These are phyloP conservation scores for Mortierella sp. DNA, from an alignment of 371 early-diverging fungal genomes.

Conservation along the genomic window DNA sequence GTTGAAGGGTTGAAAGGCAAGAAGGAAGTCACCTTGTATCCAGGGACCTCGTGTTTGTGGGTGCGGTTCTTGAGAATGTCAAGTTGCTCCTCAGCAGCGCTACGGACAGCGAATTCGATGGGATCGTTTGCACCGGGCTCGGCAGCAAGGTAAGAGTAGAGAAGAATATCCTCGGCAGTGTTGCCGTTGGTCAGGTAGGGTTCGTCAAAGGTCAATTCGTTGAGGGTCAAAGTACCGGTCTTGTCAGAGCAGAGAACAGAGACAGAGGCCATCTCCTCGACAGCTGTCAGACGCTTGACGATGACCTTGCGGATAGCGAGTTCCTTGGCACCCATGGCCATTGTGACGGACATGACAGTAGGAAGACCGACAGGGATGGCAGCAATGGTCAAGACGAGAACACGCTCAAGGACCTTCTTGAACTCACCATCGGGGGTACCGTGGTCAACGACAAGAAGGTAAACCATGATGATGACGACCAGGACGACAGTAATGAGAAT, in stretches of 20 bases:
- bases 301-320: slow-evolving; percentile 94
- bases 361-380: slow-evolving; percentile 98
- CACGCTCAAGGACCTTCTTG: slow-evolving; percentile 80
- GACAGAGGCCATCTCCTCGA: slow-evolving; percentile 96
- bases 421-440: slow-evolving; percentile 38
- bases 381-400: slow-evolving; percentile 94
- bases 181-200: slow-evolving; percentile 84
- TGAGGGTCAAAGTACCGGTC: slow-evolving; percentile 97
- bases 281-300: slow-evolving; percentile 94
- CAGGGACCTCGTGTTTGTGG: slow-evolving; percentile 77
- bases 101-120: slow-evolving; percentile 91
- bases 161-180: slow-evolving; percentile 84
- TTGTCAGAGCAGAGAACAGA: slow-evolving; percentile 96
- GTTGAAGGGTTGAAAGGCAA: slow-evolving; percentile 93
- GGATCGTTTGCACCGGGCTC: slow-evolving; percentile 94
- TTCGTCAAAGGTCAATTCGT: slow-evolving; percentile 93
- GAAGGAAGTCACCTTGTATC: slow-evolving; percentile 89
- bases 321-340: slow-evolving; percentile 97
- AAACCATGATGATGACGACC: slow-evolving; percentile 86
- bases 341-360: slow-evolving; percentile 96
- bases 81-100: slow-evolving; percentile 84
- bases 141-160: slow-evolving; percentile 89
- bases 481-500: slow-evolving; percentile 85
- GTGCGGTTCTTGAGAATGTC: slow-evolving; percentile 75
- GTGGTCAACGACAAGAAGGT: slow-evolving; percentile 66